Evolutionary conservation across 768 basidiomycete genomes (phyloP).

Genomic region (Gloeopeniophorella convolvens): DNA sequence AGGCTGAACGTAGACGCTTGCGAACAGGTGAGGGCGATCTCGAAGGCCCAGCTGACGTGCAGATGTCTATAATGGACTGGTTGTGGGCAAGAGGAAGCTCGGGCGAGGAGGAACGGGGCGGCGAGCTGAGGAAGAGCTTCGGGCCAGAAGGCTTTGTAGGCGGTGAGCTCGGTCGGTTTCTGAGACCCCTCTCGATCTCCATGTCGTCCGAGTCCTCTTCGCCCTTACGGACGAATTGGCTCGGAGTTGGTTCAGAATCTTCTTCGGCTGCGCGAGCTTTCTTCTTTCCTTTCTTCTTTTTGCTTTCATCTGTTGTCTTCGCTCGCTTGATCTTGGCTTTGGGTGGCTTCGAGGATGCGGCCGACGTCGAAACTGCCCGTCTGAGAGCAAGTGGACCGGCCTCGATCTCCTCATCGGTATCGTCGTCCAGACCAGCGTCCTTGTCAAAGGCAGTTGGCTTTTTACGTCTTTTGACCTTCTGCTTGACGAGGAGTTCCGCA

Average conservation of each 20-base stretch:
- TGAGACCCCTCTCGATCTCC: slow-evolving; percentile 44
- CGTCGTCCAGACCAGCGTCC: slow-evolving; percentile 53
- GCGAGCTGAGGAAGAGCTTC: slow-evolving; percentile 5
- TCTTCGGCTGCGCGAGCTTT: slow-evolving; percentile 26
- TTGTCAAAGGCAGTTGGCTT: slow-evolving; percentile 38
- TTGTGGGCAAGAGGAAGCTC: slow-evolving; percentile 16
- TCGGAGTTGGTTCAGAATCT: slow-evolving; percentile 26
- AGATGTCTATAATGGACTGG: slow-evolving; percentile 18
- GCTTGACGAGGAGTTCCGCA: slow-evolving; percentile 52
- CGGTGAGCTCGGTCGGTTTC: slow-evolving; percentile 6
- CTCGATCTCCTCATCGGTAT: slow-evolving; percentile 61
- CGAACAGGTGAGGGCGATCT: slow-evolving; percentile 1
- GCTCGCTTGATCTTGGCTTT: slow-evolving; percentile 36
- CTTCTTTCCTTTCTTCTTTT: slow-evolving; percentile 27
- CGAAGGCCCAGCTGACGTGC: slow-evolving; percentile 16
- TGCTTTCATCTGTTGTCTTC: slow-evolving; percentile 32
- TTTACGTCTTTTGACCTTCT: slow-evolving; percentile 38
- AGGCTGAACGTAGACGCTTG: neutral
- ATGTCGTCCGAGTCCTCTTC: slow-evolving; percentile 50
- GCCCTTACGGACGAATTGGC: slow-evolving; percentile 40
- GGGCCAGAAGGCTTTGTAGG: neutral
- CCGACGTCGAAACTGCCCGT: slow-evolving; percentile 47
- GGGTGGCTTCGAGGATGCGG: slow-evolving; percentile 24
- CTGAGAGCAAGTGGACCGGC: slow-evolving; percentile 44
- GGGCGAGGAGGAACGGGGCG: slow-evolving; percentile 20